Evolutionary conservation across 768 basidiomycete genomes (phyloP), one percentile per base, ranked within the genome.

Genomic region (Clitopilus hobsonii): DNA sequence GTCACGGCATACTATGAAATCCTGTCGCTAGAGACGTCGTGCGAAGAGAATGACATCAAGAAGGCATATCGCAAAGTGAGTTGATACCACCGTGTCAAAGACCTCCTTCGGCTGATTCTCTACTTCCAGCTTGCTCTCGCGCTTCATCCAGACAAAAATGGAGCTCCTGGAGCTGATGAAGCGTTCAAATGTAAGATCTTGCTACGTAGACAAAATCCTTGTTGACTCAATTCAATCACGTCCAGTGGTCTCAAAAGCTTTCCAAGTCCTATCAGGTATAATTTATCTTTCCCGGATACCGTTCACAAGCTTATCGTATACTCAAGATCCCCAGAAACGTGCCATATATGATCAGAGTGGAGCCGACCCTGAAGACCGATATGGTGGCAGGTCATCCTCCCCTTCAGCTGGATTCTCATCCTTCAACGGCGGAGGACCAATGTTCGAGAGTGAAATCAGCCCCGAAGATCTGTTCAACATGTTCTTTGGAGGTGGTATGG

Each of bases 391-490:
- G 82, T 71, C 85, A 29, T 82, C 83, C 25, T 68, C 74, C 36
- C 65, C 79, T 45, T 66, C 79, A 6, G 67, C 82, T 22, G 75
- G 78, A 11, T 87, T 83, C 67, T 71, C 75, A 18, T 60, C 76
- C 13, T 88, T 86, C 55, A 72, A 74, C 23, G 74, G 77, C 16
- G 73, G 74, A 6, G 74, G 75, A 16, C 73, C 73, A 7, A 75
- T 79, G 1, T 91, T 88, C 63, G 89, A 91, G 11, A 84, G 84
- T 53, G 95, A 98, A 71, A 75, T 98, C 61, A 94, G 89, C 54
- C 94, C 96, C 5, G 96, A 98, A 71, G 96, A 98, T 56, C 67
- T 98, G 54, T 98, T 98, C 76, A 96, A 98, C 66, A 94, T 96
- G 90, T 97, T 98, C 82, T 98, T 98, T 68, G 93, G 93, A 16